Base-by-base conservation (phyloP, 257 asterid species). In the Cordia subcordata region DNA sequence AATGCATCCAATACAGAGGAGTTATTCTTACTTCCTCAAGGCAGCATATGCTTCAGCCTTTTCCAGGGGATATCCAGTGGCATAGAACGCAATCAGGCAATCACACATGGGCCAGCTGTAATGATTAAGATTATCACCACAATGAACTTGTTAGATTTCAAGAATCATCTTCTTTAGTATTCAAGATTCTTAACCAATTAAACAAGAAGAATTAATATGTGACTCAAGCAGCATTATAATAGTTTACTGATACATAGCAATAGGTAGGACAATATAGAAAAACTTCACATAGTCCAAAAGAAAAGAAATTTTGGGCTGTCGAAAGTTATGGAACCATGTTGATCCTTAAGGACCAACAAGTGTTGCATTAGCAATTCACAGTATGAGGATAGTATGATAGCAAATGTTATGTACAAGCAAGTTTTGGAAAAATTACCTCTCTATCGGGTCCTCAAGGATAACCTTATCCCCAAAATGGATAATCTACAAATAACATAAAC, bases 21-120 rank as follows among this genome's bases (percentile, higher is more conserved):
- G 46, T 8, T 5, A 20, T 18, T 11, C 85, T 66, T 82, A 92
- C 99, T 82, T 92, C 74, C 99, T 92, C 49, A 84, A 75, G 56
- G 82, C 81, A 22, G 96, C 86, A 72, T 92, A 88, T 38, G 90
- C 95, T 78, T 86, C 95, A 59, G 94, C 99, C 81, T 83, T 88
- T 70, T 84, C 66, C 70, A 92, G 73, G 35, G 96, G 96, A 73
- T 83, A 92, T 33, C 94, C 94, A 55, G 77, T 63, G 35, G 96
- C 88, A 67, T 92, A 74, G 80, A 92, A 92, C 57, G 97, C 99
- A 72, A 92, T 85, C 78, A 92, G 77, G 67, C 97, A 92, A 64
- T 92, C 96, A 64, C 99, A 92, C 60, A 86, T 72, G 9, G 96
- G 97, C 97, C 99, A 92, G 60, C 99, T 92, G 81, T 71, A 74